Evolutionary conservation across 2,329 filamentous ascomycete species (phyloP).

Genomic region (Sarocladium brachiariae): DNA sequence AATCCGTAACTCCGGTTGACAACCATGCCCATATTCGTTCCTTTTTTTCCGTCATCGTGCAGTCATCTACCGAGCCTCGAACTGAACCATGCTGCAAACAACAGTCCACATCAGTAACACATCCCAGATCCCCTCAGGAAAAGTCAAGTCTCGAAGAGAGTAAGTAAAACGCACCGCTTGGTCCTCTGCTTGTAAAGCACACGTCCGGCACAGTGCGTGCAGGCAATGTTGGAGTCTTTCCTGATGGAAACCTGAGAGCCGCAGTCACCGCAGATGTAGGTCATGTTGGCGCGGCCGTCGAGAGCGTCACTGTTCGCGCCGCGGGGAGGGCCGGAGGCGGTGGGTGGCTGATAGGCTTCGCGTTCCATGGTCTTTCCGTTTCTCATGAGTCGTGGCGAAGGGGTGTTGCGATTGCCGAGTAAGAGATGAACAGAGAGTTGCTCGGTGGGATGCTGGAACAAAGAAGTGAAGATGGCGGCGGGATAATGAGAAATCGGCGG

Average conservation of each 20-base stretch:
- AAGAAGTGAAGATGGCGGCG: background rate
- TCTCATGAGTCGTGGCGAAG: background rate
- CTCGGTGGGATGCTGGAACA: no score
- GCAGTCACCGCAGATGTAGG: conserved; percentile 38
- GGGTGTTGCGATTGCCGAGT: background rate
- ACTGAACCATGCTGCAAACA: conserved; percentile 81
- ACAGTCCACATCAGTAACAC: background rate
- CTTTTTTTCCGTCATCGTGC: no score
- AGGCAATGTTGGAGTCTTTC: conserved; percentile 43
- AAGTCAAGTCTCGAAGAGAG: no score
- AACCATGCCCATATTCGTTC: no score
- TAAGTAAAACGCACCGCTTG: conserved; percentile 74
- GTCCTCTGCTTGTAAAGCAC: conserved; percentile 97
- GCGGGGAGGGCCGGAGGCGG: conserved; percentile 39
- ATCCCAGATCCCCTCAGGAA: background rate
- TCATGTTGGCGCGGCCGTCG: conserved; percentile 30
- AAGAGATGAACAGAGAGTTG: no score
- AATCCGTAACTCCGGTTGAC: conserved; percentile 7
- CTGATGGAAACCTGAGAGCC: conserved; percentile 32
- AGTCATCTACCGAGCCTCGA: conserved; percentile 69
- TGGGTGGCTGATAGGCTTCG: conserved; percentile 72
- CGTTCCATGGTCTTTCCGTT: conserved; percentile 58
- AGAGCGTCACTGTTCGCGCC: conserved; percentile 33
- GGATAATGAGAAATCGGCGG: conserved; percentile 8
- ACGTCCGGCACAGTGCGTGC: conserved; percentile 70